Evolutionary conservation across 768 basidiomycete species (phyloP), one percentile per base, ranked within the genome.

Genomic region (Tylopilus cervinicoccineus): DNA sequence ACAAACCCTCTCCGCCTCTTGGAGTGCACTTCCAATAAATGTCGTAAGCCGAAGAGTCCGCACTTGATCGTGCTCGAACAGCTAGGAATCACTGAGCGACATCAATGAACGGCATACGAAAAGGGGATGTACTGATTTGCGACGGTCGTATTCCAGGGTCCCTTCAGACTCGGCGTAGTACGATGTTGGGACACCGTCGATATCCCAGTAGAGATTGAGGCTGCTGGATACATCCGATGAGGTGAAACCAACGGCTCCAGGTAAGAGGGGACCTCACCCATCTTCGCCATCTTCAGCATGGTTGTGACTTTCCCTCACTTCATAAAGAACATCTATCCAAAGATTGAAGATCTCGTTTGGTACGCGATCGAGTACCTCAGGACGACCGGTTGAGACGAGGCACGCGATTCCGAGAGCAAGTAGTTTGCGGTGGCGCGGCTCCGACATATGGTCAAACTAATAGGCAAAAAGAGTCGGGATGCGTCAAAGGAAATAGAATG

Each of bases 371-470:
- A 95, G 77, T 11, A 92, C 82, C 57, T 89, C 84, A 0, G 76
- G 75, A 19, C 80, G 78, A 12, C 80, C 88, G 0, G 89, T 90
- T 0, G 88, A 79, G 29, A 89, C 81, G 4, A 94, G 76, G 37
- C 77, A 72, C 3, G 88, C 88, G 37, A 89, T 79, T 2, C 86
- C 90, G 74, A 95, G 84, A 11, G 91, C 89, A 22, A 80, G 71
- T 47, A 95, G 72, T 70, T 95, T 95, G 48, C 93, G 83, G 52
- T 86, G 78, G 10, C 84, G 79, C 1, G 89, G 83, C 62, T 93
- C 88, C 14, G 87, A 86, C 82, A 93, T 88, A 61, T 84, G 87
- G 65, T 95, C 93, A 63, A 93, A 91, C 93, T 95, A 57, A 33
- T 16, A 23, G 9, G 23, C 22, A 37, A 19, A 16, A 48, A 43